Conservation (phyloP, 768 basidiomycete genomes). For the Termitomyces sp. region DNA sequence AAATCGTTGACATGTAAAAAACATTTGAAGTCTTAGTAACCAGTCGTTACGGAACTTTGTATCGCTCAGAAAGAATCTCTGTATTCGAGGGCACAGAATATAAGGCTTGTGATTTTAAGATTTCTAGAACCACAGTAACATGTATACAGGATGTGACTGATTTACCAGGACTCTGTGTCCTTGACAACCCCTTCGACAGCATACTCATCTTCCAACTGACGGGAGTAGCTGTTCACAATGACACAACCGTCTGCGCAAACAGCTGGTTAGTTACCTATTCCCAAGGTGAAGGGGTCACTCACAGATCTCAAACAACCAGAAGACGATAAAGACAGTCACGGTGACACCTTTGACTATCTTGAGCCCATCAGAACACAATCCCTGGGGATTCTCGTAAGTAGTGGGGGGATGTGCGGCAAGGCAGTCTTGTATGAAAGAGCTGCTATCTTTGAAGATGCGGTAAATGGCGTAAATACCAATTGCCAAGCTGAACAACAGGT, state of each 20-base stretch:
- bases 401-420: conserved; percentile 14
- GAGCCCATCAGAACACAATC: conserved; percentile 36
- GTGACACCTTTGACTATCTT: conserved; percentile 39
- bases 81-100: background rate
- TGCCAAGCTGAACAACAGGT: conserved; percentile 43
- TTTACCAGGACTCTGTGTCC: conserved; percentile 44
- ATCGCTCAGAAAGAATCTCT: background rate
- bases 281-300: conserved; percentile 10
- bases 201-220: conserved; percentile 44
- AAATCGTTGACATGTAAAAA: background rate
- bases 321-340: conserved; percentile 38
- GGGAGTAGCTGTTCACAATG: conserved; percentile 42
- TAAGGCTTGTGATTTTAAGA: conserved; percentile 2
- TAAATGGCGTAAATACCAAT: conserved; percentile 42
- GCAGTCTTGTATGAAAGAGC: conserved; percentile 36
- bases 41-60: background rate
- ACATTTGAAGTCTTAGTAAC: background rate
- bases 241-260: conserved; percentile 38
- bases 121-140: background rate
- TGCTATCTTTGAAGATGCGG: conserved; percentile 39
- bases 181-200: conserved; percentile 33
- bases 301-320: conserved; percentile 50
- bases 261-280: background rate
- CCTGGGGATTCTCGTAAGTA: conserved; percentile 16
- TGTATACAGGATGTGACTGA: conserved; percentile 6